Percentiles rank a stretch among this genome's conserved stretches.
These are phyloP conservation scores for Lachnellula hyalina DNA, from an alignment of 2,329 filamentous ascomycete species.

Conservation along the genomic window DNA sequence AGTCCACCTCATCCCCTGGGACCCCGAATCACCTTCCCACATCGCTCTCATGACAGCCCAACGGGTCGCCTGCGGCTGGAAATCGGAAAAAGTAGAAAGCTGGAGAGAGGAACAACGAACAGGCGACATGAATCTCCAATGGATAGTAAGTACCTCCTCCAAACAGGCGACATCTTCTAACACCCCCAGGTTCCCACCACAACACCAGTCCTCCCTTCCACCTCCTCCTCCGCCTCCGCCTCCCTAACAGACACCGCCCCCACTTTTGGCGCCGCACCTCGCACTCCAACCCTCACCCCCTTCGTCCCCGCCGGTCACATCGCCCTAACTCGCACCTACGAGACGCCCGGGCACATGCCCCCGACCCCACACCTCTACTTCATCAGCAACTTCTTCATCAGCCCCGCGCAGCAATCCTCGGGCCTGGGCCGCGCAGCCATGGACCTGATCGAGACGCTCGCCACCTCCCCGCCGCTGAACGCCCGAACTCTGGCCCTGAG, in stretches of 20 bases:
- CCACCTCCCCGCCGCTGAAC: conserved; percentile 12
- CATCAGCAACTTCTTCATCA: conserved; percentile 24
- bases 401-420: conserved; percentile 12
- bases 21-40: no score
- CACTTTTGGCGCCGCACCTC: conserved; percentile 8
- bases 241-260: conserved; percentile 18
- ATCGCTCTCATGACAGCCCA: no score
- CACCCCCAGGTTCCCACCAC: no score
- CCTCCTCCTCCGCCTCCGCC: conserved; percentile 18
- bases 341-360: conserved; percentile 1
- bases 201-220: no score
- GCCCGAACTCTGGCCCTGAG: conserved; percentile 19
- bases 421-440: conserved; percentile 25
- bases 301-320: conserved; percentile 28
- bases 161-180: not conserved
- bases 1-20: no score
- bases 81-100: not conserved
- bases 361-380: conserved; percentile 12
- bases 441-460: conserved; percentile 22
- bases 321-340: conserved; percentile 14
- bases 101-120: not conserved
- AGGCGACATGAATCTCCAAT: conserved; percentile 5
- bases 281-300: conserved; percentile 1
- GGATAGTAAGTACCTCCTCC: conserved; percentile 3
- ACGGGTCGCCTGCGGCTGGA: no score